Evolutionary conservation across 495 filamentous ascomycete genomes (phyloP).

Genomic region (Parachaetomium inaequale): DNA sequence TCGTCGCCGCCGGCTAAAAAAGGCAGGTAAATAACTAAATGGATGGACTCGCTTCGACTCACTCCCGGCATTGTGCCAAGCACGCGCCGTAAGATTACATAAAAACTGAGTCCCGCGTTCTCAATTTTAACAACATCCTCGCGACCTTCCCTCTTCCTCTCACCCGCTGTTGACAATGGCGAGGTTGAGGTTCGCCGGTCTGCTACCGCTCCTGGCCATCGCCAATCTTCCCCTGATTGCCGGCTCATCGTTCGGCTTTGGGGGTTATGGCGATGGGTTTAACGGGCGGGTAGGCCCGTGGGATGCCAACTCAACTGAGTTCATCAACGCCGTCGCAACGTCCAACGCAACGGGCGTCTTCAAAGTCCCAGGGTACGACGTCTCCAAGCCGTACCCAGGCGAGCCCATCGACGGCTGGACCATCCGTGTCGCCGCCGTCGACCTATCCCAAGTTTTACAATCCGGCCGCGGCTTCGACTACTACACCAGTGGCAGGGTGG

Average conservation of each 20-base stretch:
- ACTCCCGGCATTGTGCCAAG: background rate
- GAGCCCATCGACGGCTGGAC: constrained; percentile 16
- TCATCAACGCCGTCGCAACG: background rate
- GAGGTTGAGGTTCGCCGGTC: background rate
- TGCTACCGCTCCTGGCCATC: background rate
- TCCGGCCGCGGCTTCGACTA: too few relatives aligned
- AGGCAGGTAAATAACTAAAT: too few relatives aligned
- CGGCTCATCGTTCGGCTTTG: background rate
- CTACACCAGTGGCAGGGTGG: background rate
- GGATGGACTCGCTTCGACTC: too few relatives aligned
- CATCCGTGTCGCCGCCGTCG: constrained; percentile 8
- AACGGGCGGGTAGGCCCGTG: constrained; percentile 3
- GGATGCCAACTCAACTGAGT: constrained; percentile 15
- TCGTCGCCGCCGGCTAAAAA: background rate
- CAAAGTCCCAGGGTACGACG: constrained; percentile 14
- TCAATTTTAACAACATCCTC: background rate
- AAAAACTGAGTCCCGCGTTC: background rate
- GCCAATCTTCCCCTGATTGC: background rate
- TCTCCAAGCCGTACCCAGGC: constrained; percentile 17
- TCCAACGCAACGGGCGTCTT: constrained; percentile 16
- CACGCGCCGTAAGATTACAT: background rate
- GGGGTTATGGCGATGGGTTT: constrained; percentile 10
- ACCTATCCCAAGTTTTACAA: constrained; percentile 6
- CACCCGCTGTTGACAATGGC: background rate
- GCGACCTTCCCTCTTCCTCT: background rate